Percentiles rank a stretch among this genome's conserved stretches.
Evolutionary conservation across 2,329 filamentous ascomycete genomes (phyloP).

Genomic region (Fusarium fujikuroi): DNA sequence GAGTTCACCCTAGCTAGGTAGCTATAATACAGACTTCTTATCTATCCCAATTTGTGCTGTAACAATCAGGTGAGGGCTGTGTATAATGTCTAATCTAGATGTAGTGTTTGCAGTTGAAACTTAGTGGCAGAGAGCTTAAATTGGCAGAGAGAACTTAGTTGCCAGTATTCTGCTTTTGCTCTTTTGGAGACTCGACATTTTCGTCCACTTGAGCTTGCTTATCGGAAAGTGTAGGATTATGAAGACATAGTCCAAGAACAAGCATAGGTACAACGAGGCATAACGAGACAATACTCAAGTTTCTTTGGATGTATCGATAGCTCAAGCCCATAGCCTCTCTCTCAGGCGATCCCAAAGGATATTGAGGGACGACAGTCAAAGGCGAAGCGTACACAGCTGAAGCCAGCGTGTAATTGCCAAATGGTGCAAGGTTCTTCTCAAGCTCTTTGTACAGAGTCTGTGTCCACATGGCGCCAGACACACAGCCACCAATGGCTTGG

Average conservation of each 20-base stretch:
- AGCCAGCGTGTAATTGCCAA: neutral
- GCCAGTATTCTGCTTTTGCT: neutral
- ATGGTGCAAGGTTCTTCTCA: neutral
- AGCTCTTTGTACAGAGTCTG: neutral
- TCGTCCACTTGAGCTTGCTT: neutral
- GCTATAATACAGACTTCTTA: neutral
- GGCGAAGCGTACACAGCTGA: neutral
- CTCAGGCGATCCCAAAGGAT: neutral
- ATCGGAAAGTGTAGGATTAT: neutral
- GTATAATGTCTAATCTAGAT: neutral
- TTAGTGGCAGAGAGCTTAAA: neutral
- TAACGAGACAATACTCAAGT: neutral
- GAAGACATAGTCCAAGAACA: neutral
- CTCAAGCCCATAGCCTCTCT: neutral
- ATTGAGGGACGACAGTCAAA: neutral
- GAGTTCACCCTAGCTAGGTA: neutral
- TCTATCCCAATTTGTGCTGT: accelerated
- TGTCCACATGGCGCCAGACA: neutral
- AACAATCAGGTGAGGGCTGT: neutral
- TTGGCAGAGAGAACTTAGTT: too few species aligned
- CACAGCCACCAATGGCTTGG: neutral
- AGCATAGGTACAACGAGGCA: neutral
- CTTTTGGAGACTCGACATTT: neutral
- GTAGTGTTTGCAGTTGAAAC: neutral
- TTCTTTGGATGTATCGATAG: neutral